These are phyloP conservation scores for Kluyveromyces nonfermentans DNA, from an alignment of 805 yeast genomes.

Conservation along the genomic window DNA sequence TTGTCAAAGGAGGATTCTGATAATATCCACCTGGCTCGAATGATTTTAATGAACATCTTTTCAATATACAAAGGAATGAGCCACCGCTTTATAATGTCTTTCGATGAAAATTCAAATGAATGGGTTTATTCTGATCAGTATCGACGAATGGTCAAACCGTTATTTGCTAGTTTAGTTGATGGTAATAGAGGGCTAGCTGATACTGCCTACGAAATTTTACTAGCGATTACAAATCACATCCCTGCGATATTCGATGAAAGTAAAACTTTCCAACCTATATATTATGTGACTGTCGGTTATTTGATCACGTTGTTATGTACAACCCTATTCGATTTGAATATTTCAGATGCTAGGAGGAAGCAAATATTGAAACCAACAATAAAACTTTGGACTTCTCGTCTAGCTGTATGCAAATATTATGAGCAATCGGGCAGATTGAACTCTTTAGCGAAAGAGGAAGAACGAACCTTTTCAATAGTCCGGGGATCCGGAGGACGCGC, in stretches of 20 bases:
- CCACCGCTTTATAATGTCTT: constrained; percentile 20
- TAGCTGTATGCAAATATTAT: constrained; percentile 22
- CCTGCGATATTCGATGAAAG: constrained; percentile 22
- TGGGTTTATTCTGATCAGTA: constrained; percentile 19
- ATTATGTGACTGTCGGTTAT: constrained; percentile 21
- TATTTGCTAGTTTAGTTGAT: constrained; percentile 32
- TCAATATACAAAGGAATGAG: constrained; percentile 23
- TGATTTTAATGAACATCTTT: constrained; percentile 23
- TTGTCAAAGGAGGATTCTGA: constrained; percentile 9
- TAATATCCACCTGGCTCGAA: constrained; percentile 18
- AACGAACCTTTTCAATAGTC: constrained; percentile 25
- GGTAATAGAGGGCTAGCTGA: constrained; percentile 28
- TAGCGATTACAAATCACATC: constrained; percentile 22
- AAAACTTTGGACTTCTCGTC: constrained; percentile 32
- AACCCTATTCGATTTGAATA: constrained; percentile 24
- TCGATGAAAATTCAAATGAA: constrained; percentile 9
- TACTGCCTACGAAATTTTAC: constrained; percentile 29
- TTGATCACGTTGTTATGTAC: constrained; percentile 32
- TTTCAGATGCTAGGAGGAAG: constrained; percentile 27
- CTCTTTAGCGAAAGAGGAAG: constrained; percentile 19
- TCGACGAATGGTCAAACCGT: constrained; percentile 28
- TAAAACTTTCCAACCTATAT: constrained; percentile 28
- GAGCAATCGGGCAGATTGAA: constrained; percentile 18
- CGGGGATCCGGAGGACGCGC: constrained; percentile 41
- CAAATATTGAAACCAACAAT: constrained; percentile 32